A percentile compares a stretch with the other conserved stretches of the same genome.
These are phyloP conservation scores for Diaporthe longicolla DNA, from an alignment of 2,329 filamentous ascomycete genomes.

Conservation along the genomic window DNA sequence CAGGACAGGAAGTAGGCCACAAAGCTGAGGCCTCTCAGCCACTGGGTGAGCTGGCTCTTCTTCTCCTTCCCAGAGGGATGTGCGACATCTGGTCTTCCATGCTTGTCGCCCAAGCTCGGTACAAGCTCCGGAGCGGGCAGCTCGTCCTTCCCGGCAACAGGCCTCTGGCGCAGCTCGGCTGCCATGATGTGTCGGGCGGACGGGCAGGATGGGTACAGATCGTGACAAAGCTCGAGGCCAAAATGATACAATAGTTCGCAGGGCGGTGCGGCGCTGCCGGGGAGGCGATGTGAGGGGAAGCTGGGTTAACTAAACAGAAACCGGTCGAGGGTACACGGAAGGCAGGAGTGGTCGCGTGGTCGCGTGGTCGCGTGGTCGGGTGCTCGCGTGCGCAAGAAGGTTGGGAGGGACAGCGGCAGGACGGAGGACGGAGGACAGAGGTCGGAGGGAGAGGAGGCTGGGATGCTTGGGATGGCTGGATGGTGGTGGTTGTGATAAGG, in stretches of 20 bases:
- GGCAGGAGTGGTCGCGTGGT: conserved; percentile 2
- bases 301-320: not conserved
- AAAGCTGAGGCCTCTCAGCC: conserved; percentile 67
- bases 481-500: not conserved
- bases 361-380: conserved; percentile 1
- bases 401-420: not conserved
- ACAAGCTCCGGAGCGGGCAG: conserved; percentile 46
- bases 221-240: not conserved
- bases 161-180: conserved; percentile 55
- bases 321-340: not conserved
- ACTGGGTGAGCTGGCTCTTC: conserved; percentile 64
- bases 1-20: conserved; percentile 66
- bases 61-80: conserved; percentile 71
- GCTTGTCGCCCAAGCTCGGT: conserved; percentile 41
- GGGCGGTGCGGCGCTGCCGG: not conserved
- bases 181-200: conserved; percentile 49
- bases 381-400: conserved; percentile 2
- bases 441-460: not conserved
- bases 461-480: not conserved
- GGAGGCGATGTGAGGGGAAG: not conserved
- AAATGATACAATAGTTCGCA: not conserved
- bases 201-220: not conserved
- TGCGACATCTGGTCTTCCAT: conserved; percentile 42
- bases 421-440: not conserved
- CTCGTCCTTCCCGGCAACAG: conserved; percentile 43